Base-by-base conservation (phyloP, 2,329 filamentous ascomycete species). In the Calonectria hawksworthii region DNA sequence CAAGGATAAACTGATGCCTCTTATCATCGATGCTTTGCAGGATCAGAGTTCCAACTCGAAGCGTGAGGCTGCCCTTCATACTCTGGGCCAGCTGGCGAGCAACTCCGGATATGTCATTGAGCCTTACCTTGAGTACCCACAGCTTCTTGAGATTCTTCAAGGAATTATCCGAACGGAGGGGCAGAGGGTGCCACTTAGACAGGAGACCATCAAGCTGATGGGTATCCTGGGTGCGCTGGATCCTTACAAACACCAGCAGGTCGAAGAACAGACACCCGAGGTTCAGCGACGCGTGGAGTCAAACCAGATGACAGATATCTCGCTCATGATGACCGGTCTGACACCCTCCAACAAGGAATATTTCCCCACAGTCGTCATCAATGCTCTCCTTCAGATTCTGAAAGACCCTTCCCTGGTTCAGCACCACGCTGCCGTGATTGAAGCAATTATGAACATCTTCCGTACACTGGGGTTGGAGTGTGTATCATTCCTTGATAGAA, bases 401-500 rank as follows among this genome's bases (percentile, higher is more conserved):
- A 98, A 96, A 81, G 97, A 99, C 80, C 93, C 93, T 32, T 99
- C 97, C 0, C 89, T 99, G 6, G 92, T 94, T 16, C 95, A 98
- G 81, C 96, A 98, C 80, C 98, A 99, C 82, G 96, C 96, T 5
- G 93, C 94, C 14, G 96, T 99, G 18, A 97, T 99, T 67, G 97
- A 99, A 84, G 97, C 97, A 7, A 98, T 99, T 80, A 99, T 99
- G 93, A 98, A 95, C 80, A 99, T 99, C 74, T 99, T 99, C 86
- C 95, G 97, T 80, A 99, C 98, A 0, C 90, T 99, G 75, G 97
- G 97, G 2, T 87, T 99, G 80, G 98, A 99, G 83, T 99, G 97
- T 83, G 96, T 99, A 11, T 94, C 95, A 0, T 99, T 99, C 85
- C 91, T 99, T 1, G 94, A 95, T 75, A 94, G 97, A 75, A 98